Evolutionary conservation across 495 filamentous ascomycete genomes (phyloP), one percentile per base, ranked within the genome.

Genomic region (Aspergillus carlsbadensis): DNA sequence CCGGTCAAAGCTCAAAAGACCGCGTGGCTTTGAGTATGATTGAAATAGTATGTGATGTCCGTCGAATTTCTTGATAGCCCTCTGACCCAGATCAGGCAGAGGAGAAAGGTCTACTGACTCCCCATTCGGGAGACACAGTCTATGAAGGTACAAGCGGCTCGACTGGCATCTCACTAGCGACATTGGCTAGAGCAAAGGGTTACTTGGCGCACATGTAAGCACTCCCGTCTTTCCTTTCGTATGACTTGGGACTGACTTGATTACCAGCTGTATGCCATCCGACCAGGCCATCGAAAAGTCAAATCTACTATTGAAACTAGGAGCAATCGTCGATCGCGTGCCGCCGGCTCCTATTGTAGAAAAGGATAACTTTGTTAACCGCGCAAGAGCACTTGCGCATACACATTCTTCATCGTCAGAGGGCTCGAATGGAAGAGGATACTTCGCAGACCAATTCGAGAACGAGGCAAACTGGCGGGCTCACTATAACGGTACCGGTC

Each of bases 401-500:
- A 87, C 85, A 10, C 69, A 66, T 8, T 76, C 81, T 40, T 79
- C 86, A 0, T 37, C 59, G 1, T 17, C 56, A 7, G 36, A 59
- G 11, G 34, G 51, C 17, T 62, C 63, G 22, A 60, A 53, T 11
- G 77, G 79, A 24, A 62, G 80, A 21, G 94, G 94, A 13, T 94
- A 93, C 71, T 99, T 99, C 70, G 92, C 92, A 0, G 89, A 99
- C 67, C 94, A 99, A 66, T 99, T 99, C 71, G 94, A 99, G 71
- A 93, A 86, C 49, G 72, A 79, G 41, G 86, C 88, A 10, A 99
- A 99, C 73, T 96, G 84, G 81, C 71, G 79, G 35, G 92, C 95
- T 3, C 94, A 99, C 71, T 84, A 84, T 61, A 74, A 81, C 18
- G 81, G 86, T 15, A 98, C 95, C 1, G 94, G 92, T 0, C 93